These are phyloP conservation scores for Gamarada debralockiae DNA, from an alignment of 495 filamentous ascomycete genomes.

Conservation along the genomic window DNA sequence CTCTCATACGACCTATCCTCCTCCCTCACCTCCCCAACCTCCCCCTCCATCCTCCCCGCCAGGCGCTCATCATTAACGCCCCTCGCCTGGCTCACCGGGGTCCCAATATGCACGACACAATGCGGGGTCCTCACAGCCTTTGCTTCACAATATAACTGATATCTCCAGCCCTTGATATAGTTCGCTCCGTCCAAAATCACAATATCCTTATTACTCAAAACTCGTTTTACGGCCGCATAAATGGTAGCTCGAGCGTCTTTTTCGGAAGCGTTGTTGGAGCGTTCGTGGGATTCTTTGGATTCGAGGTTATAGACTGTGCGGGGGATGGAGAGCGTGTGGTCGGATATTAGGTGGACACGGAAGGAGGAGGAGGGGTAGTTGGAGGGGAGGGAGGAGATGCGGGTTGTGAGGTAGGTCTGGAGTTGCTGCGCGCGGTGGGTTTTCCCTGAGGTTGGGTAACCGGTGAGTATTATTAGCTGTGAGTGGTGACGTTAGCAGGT, in stretches of 20 bases:
- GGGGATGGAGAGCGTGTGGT: conserved; percentile 58
- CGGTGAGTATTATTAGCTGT: conserved; percentile 89
- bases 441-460: conserved; percentile 90
- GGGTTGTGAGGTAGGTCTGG: conserved; percentile 54
- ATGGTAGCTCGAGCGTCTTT: conserved; percentile 88
- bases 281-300: conserved; percentile 41
- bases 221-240: conserved; percentile 81
- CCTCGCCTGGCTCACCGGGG: conserved; percentile 62
- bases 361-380: conserved; percentile 36
- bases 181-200: conserved; percentile 89
- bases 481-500: background rate
- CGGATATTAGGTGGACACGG: conserved; percentile 65
- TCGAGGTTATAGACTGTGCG: conserved; percentile 60
- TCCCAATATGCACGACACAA: conserved; percentile 85
- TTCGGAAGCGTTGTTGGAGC: conserved; percentile 61
- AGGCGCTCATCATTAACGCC: conserved; percentile 52
- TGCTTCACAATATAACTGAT: conserved; percentile 92
- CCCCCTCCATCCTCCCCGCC: conserved; percentile 6
- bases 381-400: conserved; percentile 37
- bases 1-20: conserved; percentile 55
- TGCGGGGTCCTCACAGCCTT: conserved; percentile 80
- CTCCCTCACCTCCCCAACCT: conserved; percentile 24
- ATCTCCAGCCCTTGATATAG: conserved; percentile 97
- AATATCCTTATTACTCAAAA: conserved; percentile 71
- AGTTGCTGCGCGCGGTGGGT: conserved; percentile 83